Conservation (phyloP, 2,329 filamentous ascomycete species). For the Calonectria leucothoes region DNA sequence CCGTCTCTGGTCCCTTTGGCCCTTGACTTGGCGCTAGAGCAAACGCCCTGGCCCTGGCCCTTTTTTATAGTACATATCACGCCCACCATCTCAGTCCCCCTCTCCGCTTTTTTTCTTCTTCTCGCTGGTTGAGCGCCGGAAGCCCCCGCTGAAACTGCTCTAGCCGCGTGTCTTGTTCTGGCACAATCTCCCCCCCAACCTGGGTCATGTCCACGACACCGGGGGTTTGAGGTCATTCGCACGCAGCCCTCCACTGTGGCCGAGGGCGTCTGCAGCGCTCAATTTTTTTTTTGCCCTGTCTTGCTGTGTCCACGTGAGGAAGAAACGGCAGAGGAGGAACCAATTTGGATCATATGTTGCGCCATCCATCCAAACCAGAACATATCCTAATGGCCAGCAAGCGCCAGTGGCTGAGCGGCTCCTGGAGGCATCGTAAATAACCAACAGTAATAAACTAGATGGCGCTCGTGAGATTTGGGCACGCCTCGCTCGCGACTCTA, state of each 20-base stretch:
- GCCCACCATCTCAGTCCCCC: background rate
- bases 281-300: background rate
- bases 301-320: background rate
- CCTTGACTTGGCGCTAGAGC: constrained; percentile 18
- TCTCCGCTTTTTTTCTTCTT: constrained; percentile 11
- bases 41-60: constrained; percentile 21
- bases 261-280: background rate
- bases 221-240: too few species aligned
- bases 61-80: background rate
- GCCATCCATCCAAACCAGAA: background rate
- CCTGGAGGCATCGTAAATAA: background rate
- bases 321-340: background rate
- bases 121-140: too few species aligned
- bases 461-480: background rate
- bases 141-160: too few species aligned
- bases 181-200: too few species aligned
- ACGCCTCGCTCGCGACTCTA: background rate
- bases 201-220: too few species aligned
- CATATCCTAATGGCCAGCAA: background rate
- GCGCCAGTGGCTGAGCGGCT: background rate
- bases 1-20: constrained; percentile 18
- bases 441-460: background rate
- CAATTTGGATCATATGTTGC: background rate
- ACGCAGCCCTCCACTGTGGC: too few species aligned
- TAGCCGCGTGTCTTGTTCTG: too few species aligned